phyloP scores from a whole-genome alignment of 1,284 basidiomycete genomes.

The Cronartium quercuum region DNA sequence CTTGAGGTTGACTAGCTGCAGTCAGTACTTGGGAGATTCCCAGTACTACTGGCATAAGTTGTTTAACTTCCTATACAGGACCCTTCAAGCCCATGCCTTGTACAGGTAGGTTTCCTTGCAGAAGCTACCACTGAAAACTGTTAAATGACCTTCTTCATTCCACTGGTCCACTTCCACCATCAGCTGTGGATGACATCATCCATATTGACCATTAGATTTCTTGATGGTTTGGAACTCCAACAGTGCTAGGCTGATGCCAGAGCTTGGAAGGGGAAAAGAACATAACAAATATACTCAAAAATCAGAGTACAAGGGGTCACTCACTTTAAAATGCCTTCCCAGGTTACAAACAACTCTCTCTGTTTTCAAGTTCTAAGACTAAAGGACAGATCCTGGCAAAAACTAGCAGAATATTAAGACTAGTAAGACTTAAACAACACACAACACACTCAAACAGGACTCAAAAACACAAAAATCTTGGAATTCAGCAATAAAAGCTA shows the following conservation, averaged over 20 bases:
- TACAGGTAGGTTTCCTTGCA: too few species aligned
- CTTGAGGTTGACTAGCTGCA: too few species aligned
- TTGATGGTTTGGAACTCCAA: not conserved
- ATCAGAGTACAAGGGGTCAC: not conserved
- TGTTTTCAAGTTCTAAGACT: not conserved
- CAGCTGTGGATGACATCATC: not conserved
- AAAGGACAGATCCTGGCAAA: not conserved
- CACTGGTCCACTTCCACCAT: not conserved
- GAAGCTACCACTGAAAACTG: too few species aligned
- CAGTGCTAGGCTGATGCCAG: not conserved
- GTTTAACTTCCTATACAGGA: too few species aligned
- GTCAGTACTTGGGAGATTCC: too few species aligned
- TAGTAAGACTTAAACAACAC: too few species aligned
- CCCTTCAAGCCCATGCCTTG: too few species aligned
- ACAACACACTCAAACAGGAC: too few species aligned
- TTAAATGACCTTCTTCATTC: not conserved
- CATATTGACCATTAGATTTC: not conserved
- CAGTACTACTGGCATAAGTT: too few species aligned
- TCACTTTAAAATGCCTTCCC: not conserved
- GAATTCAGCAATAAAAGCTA: too few species aligned
- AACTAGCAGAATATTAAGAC: not conserved
- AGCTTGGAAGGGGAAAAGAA: too few species aligned
- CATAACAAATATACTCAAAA: not conserved
- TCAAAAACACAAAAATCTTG: too few species aligned
- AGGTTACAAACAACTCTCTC: not conserved